Evolutionary conservation across 371 early-diverging fungal species (phyloP).

Genomic region (Scutellospora calospora): DNA sequence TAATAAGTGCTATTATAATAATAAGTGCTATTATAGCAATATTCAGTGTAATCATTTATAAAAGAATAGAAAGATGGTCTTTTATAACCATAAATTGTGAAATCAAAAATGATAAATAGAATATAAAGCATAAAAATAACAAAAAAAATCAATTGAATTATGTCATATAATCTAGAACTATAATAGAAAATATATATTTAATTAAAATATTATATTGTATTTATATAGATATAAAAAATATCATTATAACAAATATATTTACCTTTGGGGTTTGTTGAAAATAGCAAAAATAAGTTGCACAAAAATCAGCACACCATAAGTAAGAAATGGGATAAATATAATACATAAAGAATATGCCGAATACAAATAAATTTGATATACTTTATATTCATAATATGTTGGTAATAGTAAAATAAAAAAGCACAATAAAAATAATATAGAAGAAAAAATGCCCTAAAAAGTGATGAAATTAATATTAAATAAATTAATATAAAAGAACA

Average conservation of each 20-base stretch:
- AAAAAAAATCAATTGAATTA: slow-evolving; percentile 62
- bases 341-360: too few species aligned
- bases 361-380: too few species aligned
- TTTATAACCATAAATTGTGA: slow-evolving; percentile 46
- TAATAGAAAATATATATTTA: too few species aligned
- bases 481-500: background rate
- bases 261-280: slow-evolving; percentile 94
- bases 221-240: too few species aligned
- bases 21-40: too few species aligned
- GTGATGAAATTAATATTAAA: background rate
- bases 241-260: too few species aligned
- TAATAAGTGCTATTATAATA: too few species aligned
- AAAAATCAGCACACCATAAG: slow-evolving; percentile 78
- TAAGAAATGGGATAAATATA: slow-evolving; percentile 57
- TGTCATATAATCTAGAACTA: slow-evolving; percentile 64
- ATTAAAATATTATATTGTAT: too few species aligned
- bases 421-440: slow-evolving; percentile 58
- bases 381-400: too few species aligned
- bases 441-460: slow-evolving; percentile 77
- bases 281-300: slow-evolving; percentile 85
- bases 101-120: slow-evolving; percentile 56
- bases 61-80: too few species aligned
- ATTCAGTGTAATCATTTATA: too few species aligned
- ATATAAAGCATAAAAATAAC: slow-evolving; percentile 71
- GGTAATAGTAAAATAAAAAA: too few species aligned